Base-by-base conservation (phyloP, 306 rosid genomes). In the Corylus avellana region DNA sequence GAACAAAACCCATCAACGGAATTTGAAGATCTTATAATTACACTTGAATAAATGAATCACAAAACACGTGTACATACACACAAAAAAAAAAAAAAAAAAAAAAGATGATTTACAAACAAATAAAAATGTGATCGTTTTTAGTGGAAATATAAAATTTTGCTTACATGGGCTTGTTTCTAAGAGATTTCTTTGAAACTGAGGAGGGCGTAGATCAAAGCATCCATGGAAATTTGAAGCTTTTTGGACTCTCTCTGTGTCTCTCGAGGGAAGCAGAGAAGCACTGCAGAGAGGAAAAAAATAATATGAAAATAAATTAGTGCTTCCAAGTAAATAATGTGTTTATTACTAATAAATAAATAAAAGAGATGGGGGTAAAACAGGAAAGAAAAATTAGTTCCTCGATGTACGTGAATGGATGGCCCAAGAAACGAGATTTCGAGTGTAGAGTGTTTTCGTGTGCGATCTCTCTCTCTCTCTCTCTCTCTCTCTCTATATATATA, bases 111-210 rank as follows among this genome's bases (percentile, higher is more conserved):
- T 49, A 20, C 49, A 18, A 39, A 63, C 8, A 16, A 35, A 78
- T 8, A 76, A 57, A 2, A 79, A 59, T 8, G 47, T 29, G 9
- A 74, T 59, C 7, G 25, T 46, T 72, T 22, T 10, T 35, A 2
- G 47, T 11, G 47, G 62, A 1, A 22, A n/a, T 9, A 56, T 69
- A 27, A 49, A 51, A 76, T 67, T 14, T 37, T 75, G 88, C 92
- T 91, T 93, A 96, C 97, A 87, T 89, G 92, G 81, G 84, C 73
- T 71, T 58, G 70, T 53, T 68, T 82, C 82, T 78, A 86, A n/a
- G 79, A 85, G 83, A 84, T 71, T 59, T 47, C 59, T 70, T 77
- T 64, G 90, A 85, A 75, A 83, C 76, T 72, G 88, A 74, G 74
- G 74, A 83, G 70, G 84, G 73, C 73, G 83, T 22, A 67, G 93